Evolutionary conservation across 169 alveolate genomes (phyloP), one percentile per base, ranked within the genome.

Genomic region (Plasmodium chabaudi): DNA sequence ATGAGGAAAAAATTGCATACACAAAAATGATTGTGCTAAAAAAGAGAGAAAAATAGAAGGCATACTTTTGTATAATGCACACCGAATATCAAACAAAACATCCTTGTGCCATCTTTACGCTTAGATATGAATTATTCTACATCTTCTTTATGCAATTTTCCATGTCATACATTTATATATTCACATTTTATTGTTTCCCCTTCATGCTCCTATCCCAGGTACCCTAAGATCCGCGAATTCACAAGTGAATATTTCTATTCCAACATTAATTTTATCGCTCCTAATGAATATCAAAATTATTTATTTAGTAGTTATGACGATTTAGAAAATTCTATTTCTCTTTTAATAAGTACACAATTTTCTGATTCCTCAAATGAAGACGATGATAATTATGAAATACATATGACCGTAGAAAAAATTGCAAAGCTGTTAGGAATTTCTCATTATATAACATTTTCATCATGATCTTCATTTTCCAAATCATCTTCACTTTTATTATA

Each of bases 401-500:
- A 12, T 25, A 25, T 39, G 34, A 82, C 89, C 7, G 89, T 79
- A 6, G 19, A 46, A 17, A 19, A 70, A 42, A 79, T 79, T 44
- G 47, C 89, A 21, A 57, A 19, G 1, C 19, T 79, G 44, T 59
- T 79, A 34, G 21, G 15, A 23, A 56, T 79, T 79, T 72, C 89
- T 5, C 53, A 42, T 79, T 79, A 79, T 65, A 79, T 79, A 21
- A 79, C 89, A n/a, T 79, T 79, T 71, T 79, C 89, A 67, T 79
- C 89, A 42, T 64, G 25, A 55, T 79, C 89, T 10, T 79, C 89
- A 79, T 65, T 79, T 4, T 79, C 89, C n/a, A 79, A 60, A 15
- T 79, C 89, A 55, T 79, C 89, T 39, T 79, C 89, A 79, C 89
- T 79, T 79, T 67, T 79, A 51, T 79, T 67, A 42, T 79, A 79